Evolutionary conservation across 306 rosid species (phyloP), one percentile per base, ranked within the genome.

Genomic region (Arachis stenosperma): DNA sequence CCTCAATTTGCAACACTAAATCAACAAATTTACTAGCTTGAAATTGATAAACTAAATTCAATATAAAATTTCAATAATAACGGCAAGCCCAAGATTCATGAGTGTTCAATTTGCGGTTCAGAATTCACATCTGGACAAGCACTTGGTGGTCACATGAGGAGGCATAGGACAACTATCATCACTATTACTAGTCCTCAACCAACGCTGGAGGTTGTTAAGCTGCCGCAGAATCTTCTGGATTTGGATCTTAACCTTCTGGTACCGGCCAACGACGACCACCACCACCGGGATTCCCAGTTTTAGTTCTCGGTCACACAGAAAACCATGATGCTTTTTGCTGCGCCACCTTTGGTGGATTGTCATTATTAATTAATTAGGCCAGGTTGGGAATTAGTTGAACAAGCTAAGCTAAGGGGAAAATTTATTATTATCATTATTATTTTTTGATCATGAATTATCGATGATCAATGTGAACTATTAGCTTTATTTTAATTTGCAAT

Each of bases 201-300:
- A 54, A 7, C 39, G 40, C 30, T 4, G 36, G 74, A 46, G 58
- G 71, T 30, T 15, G 65, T 65, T 47, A 86, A 42, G 46, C 46
- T 8, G 83, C 74, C 81, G 11, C 70, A 79, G 33, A 89, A 76
- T 75, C 69, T 89, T 75, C 80, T 88, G 14, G 64, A 82, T 40
- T 81, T 91, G 74, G 99, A 94, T 85, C 98, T 94, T 11, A 94
- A 94, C 65, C 93, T 94, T 48, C 98, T 96, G 65, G 99, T 97
- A 39, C 98, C 93, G 60, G 96, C 93, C 60, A 97, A 91, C 65
- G 96, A 90, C 1, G 88, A 88, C 78, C 76, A 69, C 77, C 27
- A 22, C 27, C 76, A 69, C 81, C 81, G 81, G 61, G 92, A 87
- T 9, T 73, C 90, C 0, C 85, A 77, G 72, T 94, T 87, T 71